Evolutionary conservation across 768 basidiomycete genomes (phyloP).

Genomic region (Podaxis sp.): DNA sequence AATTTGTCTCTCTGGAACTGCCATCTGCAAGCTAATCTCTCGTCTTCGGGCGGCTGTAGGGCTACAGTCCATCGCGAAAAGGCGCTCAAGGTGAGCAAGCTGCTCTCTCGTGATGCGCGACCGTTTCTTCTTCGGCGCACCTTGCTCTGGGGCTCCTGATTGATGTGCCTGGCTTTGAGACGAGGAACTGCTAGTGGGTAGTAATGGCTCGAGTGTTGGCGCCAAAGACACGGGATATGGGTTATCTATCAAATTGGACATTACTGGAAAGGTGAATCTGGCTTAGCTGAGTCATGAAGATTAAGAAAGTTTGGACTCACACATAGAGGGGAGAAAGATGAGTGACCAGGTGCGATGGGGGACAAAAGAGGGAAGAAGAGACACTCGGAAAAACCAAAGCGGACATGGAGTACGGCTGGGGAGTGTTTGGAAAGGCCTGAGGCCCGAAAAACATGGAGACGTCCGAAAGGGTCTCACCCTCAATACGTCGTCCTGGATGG

Average conservation of each 20-base stretch:
- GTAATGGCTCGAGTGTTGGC: background rate
- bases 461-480: constrained; percentile 6
- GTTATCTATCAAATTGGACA: background rate
- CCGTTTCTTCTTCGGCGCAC: constrained; percentile 41
- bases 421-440: background rate
- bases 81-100: constrained; percentile 69
- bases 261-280: background rate
- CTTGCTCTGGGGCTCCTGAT: background rate
- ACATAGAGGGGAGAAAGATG: background rate
- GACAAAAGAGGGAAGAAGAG: background rate
- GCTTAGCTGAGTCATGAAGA: background rate
- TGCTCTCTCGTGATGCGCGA: constrained; percentile 80
- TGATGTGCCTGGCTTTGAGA: background rate
- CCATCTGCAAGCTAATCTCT: constrained; percentile 71
- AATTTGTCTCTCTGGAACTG: constrained; percentile 85
- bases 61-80: constrained; percentile 66
- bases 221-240: background rate
- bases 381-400: background rate
- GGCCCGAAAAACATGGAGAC: background rate
- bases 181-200: background rate
- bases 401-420: background rate
- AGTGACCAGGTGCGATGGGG: background rate
- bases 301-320: background rate
- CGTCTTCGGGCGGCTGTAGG: constrained; percentile 69
- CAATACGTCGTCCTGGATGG: background rate